phyloP scores from a whole-genome alignment of 805 yeast species.

The Metschnikowia kofuensis region DNA sequence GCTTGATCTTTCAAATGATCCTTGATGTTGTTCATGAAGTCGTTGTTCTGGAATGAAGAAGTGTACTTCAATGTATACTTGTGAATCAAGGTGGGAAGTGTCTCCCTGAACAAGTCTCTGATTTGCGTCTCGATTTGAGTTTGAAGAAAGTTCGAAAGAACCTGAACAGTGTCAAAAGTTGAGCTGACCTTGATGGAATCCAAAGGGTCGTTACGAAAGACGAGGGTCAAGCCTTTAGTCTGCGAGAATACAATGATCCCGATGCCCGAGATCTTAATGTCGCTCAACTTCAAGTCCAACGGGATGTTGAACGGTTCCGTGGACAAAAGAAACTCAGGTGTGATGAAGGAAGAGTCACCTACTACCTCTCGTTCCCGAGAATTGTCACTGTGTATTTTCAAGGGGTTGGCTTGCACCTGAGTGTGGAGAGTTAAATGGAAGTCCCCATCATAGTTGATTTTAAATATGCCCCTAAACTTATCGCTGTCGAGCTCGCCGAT shows the following conservation, averaged over 20 bases:
- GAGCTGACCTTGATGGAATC: constrained; percentile 80
- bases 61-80: constrained; percentile 62
- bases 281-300: constrained; percentile 67
- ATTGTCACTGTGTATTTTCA: constrained; percentile 60
- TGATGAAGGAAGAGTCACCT: constrained; percentile 45
- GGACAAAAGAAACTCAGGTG: constrained; percentile 66
- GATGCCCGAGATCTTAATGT: constrained; percentile 72
- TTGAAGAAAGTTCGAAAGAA: constrained; percentile 79
- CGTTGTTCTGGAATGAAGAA: constrained; percentile 19
- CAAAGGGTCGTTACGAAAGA: constrained; percentile 84
- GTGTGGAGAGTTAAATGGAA: constrained; percentile 73
- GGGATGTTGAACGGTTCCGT: constrained; percentile 74
- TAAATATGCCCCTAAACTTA: constrained; percentile 78
- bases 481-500: constrained; percentile 78
- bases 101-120: constrained; percentile 76
- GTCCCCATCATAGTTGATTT: constrained; percentile 71
- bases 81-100: constrained; percentile 77
- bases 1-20: constrained; percentile 14
- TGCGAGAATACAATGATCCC: constrained; percentile 81
- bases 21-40: constrained; percentile 20
- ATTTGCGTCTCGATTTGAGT: constrained; percentile 79
- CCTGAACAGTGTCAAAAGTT: constrained; percentile 82
- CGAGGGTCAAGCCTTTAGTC: constrained; percentile 79
- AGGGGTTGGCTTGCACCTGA: constrained; percentile 79
- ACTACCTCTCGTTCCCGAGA: constrained; percentile 33